Base-by-base conservation (phyloP, 768 basidiomycete genomes). In the Suillus alpinus region DNA sequence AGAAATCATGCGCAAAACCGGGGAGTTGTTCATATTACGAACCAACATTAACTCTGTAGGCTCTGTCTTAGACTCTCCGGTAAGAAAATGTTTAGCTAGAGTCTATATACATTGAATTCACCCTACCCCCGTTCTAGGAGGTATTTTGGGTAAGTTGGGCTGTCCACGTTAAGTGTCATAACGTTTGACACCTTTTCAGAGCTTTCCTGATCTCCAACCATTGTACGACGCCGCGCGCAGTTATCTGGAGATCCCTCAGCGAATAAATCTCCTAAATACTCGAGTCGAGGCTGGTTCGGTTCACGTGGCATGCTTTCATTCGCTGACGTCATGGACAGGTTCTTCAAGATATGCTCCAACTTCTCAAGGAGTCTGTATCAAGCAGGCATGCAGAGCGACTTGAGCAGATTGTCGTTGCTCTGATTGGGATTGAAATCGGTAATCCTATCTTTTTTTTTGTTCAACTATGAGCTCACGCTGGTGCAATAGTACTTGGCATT, bases 1-100 rank as follows among this genome's bases (percentile, higher is more conserved):
- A 86, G 95, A 97, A 72, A 98, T 98, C 69, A 96, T 98, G 95
- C 91, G 92, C 70, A 93, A 97, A 75, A 98, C 96, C 63, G 95
- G 95, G 47, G 91, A 94, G 67, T 79, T 98, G 44, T 98, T 98
- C 76, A 86, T 98, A 41, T 78, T 97, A 66, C 82, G 95, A 63
- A 94, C 95, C 58, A 95, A 94, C 71, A 95, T 97, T 67, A 94
- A 95, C 67, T 90, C 94, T 49, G 95, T 97, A 57, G 95, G 95
- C 51, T 95, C 94, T 36, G 95, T 97, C n/a, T 78, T 98, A 47
- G 95, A 98, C 79, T 94, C 94, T 37, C 95, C 95, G 31, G 92
- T 93, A 72, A 68, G 90, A 81, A 62, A 18, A 36, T 14, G 44
- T 59, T 59, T 50, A 36, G 43, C 60, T 60, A 13, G 43, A 59